Conservation (phyloP, 2,329 filamentous ascomycete species). For the Sphaceloma murrayae region DNA sequence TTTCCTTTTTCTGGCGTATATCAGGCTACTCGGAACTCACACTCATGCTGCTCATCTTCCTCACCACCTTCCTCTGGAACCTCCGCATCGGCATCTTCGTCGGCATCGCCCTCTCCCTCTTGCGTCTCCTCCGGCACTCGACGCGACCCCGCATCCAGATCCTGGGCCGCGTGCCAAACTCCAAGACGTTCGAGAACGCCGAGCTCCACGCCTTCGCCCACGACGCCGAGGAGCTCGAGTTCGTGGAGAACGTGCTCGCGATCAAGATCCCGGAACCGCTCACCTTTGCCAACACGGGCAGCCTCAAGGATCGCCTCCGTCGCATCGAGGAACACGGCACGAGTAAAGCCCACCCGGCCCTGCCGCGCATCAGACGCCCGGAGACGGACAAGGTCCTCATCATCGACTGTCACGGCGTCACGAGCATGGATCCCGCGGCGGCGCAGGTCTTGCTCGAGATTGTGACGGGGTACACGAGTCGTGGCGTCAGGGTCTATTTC, state of each 20-base stretch:
- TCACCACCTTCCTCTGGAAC: conserved; percentile 90
- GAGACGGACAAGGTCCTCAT: conserved; percentile 86
- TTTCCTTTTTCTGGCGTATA: conserved; percentile 79
- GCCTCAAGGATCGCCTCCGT: conserved; percentile 67
- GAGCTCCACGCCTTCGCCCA: conserved; percentile 44
- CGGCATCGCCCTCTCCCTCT: conserved; percentile 79
- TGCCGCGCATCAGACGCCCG: conserved; percentile 66
- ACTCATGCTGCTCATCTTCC: conserved; percentile 83
- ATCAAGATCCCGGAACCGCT: conserved; percentile 96
- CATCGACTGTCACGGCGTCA: conserved; percentile 97
- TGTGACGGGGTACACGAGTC: conserved; percentile 65
- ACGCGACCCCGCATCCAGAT: conserved; percentile 95
- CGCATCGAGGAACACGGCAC: conserved; percentile 89
- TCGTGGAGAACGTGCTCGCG: conserved; percentile 84
- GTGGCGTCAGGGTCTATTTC: conserved; percentile 70
- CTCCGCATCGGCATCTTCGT: conserved; percentile 87
- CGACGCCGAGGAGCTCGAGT: conserved; percentile 50
- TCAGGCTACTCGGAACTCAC: conserved; percentile 75
- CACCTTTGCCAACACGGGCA: conserved; percentile 90
- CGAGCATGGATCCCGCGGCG: conserved; percentile 83
- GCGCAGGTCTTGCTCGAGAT: conserved; percentile 89
- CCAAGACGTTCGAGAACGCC: conserved; percentile 72
- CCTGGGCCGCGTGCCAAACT: conserved; percentile 76
- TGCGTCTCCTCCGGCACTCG: conserved; percentile 81
- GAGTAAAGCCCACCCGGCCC: conserved; percentile 69